phyloP scores from a whole-genome alignment of 2,329 filamentous ascomycete genomes.

The Penicillium concentricum region DNA sequence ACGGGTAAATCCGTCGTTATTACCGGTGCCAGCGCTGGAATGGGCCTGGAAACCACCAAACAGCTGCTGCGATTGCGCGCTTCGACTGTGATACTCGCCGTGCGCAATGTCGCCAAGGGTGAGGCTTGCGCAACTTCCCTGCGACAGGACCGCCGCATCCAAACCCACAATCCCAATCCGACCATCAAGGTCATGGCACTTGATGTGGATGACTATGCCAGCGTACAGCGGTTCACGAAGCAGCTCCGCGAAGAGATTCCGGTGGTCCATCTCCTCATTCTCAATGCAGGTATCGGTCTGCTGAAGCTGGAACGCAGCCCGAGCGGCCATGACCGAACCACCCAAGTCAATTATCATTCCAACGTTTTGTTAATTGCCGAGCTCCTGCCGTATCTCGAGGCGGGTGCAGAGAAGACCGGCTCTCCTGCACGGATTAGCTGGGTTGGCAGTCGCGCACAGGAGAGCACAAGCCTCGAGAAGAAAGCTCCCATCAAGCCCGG shows the following conservation, averaged over 20 bases:
- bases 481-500: not conserved
- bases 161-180: not conserved
- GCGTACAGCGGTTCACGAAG: conserved; percentile 14
- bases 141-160: not conserved
- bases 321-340: conserved; percentile 37
- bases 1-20: not conserved
- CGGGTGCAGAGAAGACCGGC: not conserved
- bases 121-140: not conserved
- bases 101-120: not conserved
- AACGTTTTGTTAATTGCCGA: not conserved
- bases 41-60: not conserved
- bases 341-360: conserved; percentile 37
- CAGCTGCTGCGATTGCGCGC: not conserved
- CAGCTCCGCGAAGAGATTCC: conserved; percentile 16
- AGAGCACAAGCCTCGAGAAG: not conserved
- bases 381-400: not conserved
- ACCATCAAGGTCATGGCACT: not conserved
- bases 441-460: not conserved
- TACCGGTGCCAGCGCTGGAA: not conserved
- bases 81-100: not conserved
- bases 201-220: not conserved
- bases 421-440: not conserved
- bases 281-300: conserved; percentile 23
- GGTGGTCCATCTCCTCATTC: conserved; percentile 24
- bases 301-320: conserved; percentile 17